These are phyloP conservation scores for Moelleriella libera DNA, from an alignment of 2,329 filamentous ascomycete genomes.

Conservation along the genomic window DNA sequence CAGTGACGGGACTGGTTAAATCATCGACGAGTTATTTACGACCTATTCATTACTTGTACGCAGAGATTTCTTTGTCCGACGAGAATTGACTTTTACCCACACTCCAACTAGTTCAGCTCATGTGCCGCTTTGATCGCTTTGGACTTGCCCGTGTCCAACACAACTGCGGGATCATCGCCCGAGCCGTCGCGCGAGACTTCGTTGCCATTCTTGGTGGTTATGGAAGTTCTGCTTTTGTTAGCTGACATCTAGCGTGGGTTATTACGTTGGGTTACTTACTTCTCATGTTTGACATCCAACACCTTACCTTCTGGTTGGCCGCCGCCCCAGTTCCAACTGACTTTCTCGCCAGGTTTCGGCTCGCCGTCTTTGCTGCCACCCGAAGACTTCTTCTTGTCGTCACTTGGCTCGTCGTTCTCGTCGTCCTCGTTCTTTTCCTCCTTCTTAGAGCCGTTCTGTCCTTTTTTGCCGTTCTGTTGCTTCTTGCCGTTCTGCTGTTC, in stretches of 20 bases:
- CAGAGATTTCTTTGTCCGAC: no score
- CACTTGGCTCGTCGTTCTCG: not conserved
- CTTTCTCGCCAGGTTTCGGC: slow-evolving; percentile 24
- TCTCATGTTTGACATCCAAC: slow-evolving; percentile 26
- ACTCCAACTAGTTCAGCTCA: slow-evolving; percentile 4
- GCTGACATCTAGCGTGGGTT: not conserved
- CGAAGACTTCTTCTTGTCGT: slow-evolving; percentile 3
- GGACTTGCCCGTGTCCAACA: slow-evolving; percentile 18
- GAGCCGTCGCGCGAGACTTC: slow-evolving; percentile 24
- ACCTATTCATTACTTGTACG: no score
- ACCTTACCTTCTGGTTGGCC: slow-evolving; percentile 29
- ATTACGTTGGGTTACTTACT: slow-evolving; percentile 13
- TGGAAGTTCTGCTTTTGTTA: slow-evolving; percentile 14
- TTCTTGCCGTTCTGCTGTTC: not conserved
- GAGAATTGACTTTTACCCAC: not conserved
- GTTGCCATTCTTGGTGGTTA: slow-evolving; percentile 27
- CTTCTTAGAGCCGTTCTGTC: not conserved
- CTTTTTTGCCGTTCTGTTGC: not conserved
- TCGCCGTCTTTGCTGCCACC: slow-evolving; percentile 9
- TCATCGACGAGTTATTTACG: no score
- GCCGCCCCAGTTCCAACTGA: slow-evolving; percentile 31
- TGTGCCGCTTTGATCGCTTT: slow-evolving; percentile 4
- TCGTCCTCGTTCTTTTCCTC: not conserved
- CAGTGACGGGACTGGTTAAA: no score
- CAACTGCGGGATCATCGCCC: slow-evolving; percentile 25